Percentiles rank a stretch among this genome's conserved stretches.
These are phyloP conservation scores for Pseudomassariella vexata DNA, from an alignment of 2,329 filamentous ascomycete species.

Conservation along the genomic window DNA sequence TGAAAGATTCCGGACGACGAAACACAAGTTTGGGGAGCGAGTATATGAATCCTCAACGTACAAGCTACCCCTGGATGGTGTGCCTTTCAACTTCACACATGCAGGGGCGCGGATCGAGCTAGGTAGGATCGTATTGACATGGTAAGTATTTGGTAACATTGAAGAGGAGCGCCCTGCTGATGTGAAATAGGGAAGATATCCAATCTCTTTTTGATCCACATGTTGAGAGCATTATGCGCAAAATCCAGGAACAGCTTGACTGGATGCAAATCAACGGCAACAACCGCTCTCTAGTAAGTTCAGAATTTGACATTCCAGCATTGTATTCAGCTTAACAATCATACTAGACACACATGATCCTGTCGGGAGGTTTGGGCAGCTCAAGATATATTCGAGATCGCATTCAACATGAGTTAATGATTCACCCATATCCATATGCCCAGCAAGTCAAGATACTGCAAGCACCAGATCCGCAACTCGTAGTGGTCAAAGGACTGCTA, in stretches of 20 bases:
- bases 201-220: conserved; percentile 37
- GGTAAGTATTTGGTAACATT: conserved; percentile 20
- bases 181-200: conserved; percentile 31
- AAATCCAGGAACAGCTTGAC: conserved; percentile 33
- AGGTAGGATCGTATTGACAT: conserved; percentile 33
- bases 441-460: conserved; percentile 31
- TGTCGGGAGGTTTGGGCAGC: conserved; percentile 40
- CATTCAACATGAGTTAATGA: conserved; percentile 30
- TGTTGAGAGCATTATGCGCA: conserved; percentile 30
- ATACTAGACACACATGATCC: conserved; percentile 32
- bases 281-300: conserved; percentile 28
- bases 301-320: neutral
- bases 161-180: no score
- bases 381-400: conserved; percentile 39
- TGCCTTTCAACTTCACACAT: conserved; percentile 33
- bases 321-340: conserved; percentile 7
- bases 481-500: conserved; percentile 48
- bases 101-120: conserved; percentile 29
- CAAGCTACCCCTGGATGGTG: conserved; percentile 36
- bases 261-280: conserved; percentile 27
- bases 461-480: conserved; percentile 46
- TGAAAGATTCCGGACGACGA: conserved; percentile 29
- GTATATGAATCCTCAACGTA: conserved; percentile 34
- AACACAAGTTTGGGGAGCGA: conserved; percentile 36
- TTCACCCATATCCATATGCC: conserved; percentile 28